These are phyloP conservation scores for Dillenia turbinata DNA, from an alignment of 164 flowering plant species.

Conservation along the genomic window DNA sequence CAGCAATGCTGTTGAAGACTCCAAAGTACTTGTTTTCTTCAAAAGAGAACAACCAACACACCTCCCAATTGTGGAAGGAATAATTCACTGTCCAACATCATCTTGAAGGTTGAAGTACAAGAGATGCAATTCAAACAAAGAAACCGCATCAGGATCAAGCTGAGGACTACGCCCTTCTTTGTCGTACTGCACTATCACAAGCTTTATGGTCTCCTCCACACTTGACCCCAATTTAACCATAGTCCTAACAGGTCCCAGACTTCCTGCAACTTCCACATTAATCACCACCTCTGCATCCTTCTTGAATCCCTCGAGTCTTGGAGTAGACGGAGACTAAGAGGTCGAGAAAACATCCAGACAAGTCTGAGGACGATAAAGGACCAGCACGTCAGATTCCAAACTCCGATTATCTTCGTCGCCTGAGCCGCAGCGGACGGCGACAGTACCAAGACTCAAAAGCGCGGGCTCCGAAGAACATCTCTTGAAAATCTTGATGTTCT, in stretches of 20 bases:
- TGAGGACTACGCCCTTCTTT: constrained; percentile 72
- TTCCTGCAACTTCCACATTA: constrained; percentile 80
- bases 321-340: constrained; percentile 22
- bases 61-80: too few species aligned
- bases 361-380: constrained; percentile 26
- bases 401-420: constrained; percentile 4
- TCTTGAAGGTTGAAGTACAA: constrained; percentile 78
- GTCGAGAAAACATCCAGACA: constrained; percentile 35
- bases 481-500: constrained; percentile 17
- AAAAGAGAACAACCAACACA: too few species aligned
- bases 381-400: constrained; percentile 3
- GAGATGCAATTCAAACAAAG: constrained; percentile 49
- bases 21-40: too few species aligned
- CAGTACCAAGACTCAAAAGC: constrained; percentile 14
- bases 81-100: too few species aligned
- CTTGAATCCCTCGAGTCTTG: constrained; percentile 31
- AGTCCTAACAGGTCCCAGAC: constrained; percentile 71
- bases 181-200: constrained; percentile 45
- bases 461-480: constrained; percentile 49
- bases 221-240: constrained; percentile 72
- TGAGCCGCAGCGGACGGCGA: neutral
- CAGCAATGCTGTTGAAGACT: too few species aligned
- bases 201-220: constrained; percentile 68
- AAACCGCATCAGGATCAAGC: constrained; percentile 22
- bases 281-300: constrained; percentile 77